Percentiles rank a stretch among this genome's conserved stretches.
Evolutionary conservation across 164 flowering plant species (phyloP).

Genomic region (Annona squamosa): DNA sequence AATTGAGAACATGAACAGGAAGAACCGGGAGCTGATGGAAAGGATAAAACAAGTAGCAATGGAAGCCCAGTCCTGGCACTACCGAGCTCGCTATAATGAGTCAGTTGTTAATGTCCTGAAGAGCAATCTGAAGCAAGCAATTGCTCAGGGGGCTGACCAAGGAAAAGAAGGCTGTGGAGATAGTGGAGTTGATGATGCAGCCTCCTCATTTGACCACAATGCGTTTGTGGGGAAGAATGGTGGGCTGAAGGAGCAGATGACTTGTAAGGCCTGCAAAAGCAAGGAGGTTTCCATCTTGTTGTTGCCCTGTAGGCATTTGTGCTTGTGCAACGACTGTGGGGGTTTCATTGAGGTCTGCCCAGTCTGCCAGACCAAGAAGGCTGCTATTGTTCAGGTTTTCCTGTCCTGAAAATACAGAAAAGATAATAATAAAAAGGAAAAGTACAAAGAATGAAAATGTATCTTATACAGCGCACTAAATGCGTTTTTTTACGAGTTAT

Average conservation of each 20-base stretch:
- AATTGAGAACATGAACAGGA: conserved; percentile 57
- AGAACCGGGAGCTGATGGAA: conserved; percentile 64
- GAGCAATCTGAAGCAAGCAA: conserved; percentile 62
- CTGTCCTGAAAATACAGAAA: conserved; percentile 27
- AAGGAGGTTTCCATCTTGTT: conserved; percentile 70
- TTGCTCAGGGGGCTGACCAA: conserved; percentile 56
- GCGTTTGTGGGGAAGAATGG: conserved; percentile 15
- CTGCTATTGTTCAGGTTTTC: conserved; percentile 60
- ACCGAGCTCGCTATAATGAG: conserved; percentile 68
- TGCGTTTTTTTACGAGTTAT: not conserved
- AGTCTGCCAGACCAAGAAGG: conserved; percentile 54
- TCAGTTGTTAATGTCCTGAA: conserved; percentile 53
- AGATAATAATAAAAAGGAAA: not conserved
- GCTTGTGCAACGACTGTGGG: conserved; percentile 76
- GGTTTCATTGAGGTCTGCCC: conserved; percentile 58
- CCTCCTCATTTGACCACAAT: conserved; percentile 49
- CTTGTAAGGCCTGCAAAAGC: conserved; percentile 53
- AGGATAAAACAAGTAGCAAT: conserved; percentile 56
- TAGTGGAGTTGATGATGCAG: conserved; percentile 72
- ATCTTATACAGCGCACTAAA: not conserved
- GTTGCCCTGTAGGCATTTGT: conserved; percentile 82
- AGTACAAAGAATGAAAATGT: conserved; percentile 5
- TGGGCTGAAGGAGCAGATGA: conserved; percentile 25
- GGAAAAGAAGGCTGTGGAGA: conserved; percentile 82
- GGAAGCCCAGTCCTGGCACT: conserved; percentile 76